phyloP scores from a whole-genome alignment of 306 rosid species.

The Lathyrus tuberosus region DNA sequence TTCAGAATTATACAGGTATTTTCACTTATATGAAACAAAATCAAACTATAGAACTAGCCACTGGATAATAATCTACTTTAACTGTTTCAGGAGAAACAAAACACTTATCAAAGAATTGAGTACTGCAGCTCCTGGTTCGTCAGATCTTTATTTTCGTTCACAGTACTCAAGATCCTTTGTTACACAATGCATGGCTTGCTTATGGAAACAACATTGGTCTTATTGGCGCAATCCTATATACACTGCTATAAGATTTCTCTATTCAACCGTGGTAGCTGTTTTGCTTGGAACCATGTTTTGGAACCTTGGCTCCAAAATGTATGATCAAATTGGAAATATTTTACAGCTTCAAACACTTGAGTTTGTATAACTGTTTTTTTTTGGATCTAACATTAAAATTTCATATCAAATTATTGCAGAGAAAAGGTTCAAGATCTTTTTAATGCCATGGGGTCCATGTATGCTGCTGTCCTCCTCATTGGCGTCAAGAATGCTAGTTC shows the following conservation, averaged over 20 bases:
- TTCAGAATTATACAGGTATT: slow-evolving; percentile 55
- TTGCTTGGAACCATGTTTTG: slow-evolving; percentile 66
- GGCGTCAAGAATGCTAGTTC: slow-evolving; percentile 50
- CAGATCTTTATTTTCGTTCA: slow-evolving; percentile 53
- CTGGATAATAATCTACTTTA: not conserved
- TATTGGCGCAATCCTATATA: slow-evolving; percentile 64
- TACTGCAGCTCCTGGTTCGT: slow-evolving; percentile 53
- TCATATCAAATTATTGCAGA: slow-evolving; percentile 35
- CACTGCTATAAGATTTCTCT: slow-evolving; percentile 52
- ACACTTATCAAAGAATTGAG: slow-evolving; percentile 50
- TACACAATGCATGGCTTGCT: slow-evolving; percentile 63
- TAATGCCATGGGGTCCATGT: slow-evolving; percentile 69
- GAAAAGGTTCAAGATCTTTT: slow-evolving; percentile 49
- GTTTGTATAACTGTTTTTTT: not conserved
- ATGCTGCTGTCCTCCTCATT: slow-evolving; percentile 58
- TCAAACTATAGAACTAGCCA: slow-evolving; percentile 4
- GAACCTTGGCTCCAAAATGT: slow-evolving; percentile 72
- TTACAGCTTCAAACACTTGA: slow-evolving; percentile 11
- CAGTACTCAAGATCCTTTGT: slow-evolving; percentile 51
- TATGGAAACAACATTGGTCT: slow-evolving; percentile 67
- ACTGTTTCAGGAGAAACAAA: slow-evolving; percentile 59
- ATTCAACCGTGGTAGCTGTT: slow-evolving; percentile 40
- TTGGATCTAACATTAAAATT: slow-evolving; percentile 17
- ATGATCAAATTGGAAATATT: slow-evolving; percentile 32
- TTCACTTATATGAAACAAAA: not conserved